phyloP scores from a whole-genome alignment of 768 basidiomycete genomes.

The Tylopilus rubrobrunneus region DNA sequence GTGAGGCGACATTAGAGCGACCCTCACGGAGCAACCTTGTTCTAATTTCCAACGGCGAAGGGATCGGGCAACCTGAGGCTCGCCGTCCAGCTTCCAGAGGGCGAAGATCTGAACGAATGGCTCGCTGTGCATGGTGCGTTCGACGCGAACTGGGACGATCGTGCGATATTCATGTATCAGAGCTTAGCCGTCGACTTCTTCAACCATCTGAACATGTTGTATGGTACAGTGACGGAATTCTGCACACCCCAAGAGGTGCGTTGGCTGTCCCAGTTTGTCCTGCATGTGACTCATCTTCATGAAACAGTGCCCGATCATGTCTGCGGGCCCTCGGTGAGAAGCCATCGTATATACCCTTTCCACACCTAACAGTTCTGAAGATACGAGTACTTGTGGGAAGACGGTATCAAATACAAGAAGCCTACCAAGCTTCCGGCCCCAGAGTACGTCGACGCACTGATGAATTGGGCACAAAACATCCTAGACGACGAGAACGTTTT shows the following conservation, averaged over 20 bases:
- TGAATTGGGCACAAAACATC: conserved; percentile 96
- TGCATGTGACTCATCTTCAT: conserved; percentile 8
- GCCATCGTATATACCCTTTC: neutral
- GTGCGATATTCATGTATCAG: neutral
- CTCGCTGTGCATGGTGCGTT: conserved; percentile 93
- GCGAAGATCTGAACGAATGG: conserved; percentile 98
- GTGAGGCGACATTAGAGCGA: conserved; percentile 35
- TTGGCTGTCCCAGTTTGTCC: conserved; percentile 4
- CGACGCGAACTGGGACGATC: neutral
- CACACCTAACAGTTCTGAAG: conserved; percentile 37
- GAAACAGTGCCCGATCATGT: conserved; percentile 89
- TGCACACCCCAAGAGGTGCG: conserved; percentile 89
- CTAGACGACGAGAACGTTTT: conserved; percentile 92
- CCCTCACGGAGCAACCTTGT: neutral
- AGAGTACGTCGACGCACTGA: conserved; percentile 95
- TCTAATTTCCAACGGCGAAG: conserved; percentile 37
- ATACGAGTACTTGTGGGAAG: conserved; percentile 95
- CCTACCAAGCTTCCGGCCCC: conserved; percentile 94
- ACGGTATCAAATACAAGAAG: conserved; percentile 79
- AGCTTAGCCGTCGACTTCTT: conserved; percentile 96
- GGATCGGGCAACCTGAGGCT: conserved; percentile 93
- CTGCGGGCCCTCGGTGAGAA: conserved; percentile 83
- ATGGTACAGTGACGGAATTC: conserved; percentile 97
- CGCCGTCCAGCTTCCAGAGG: conserved; percentile 92
- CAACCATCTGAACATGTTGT: conserved; percentile 99